Conservation (phyloP, 345 rosid genomes). For the Ceriops decandra region DNA sequence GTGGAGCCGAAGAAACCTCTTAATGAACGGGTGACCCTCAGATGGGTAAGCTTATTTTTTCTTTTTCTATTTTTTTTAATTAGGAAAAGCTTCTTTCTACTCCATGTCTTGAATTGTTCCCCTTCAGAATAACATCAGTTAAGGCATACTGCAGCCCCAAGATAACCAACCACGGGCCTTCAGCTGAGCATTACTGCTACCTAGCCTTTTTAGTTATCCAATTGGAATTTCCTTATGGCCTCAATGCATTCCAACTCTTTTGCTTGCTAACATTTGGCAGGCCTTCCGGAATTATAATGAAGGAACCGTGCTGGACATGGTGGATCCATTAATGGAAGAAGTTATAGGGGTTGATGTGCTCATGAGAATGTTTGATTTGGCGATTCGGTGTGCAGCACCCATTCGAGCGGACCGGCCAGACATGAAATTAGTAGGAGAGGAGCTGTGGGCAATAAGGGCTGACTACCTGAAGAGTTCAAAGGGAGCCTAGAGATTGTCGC, state of each 20-base stretch:
- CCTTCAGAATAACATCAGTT: too few relatives aligned
- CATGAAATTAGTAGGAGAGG: constrained; percentile 78
- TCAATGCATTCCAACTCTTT: neutral
- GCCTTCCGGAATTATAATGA: constrained; percentile 64
- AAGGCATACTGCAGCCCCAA: too few relatives aligned
- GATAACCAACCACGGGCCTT: too few relatives aligned
- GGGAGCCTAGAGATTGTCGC: neutral
- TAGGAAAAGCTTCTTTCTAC: constrained; percentile 20
- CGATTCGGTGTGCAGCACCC: constrained; percentile 89
- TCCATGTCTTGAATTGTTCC: neutral
- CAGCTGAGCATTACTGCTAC: too few relatives aligned
- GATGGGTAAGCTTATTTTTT: constrained; percentile 66
- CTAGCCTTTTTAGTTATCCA: neutral
- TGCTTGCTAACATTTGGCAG: constrained; percentile 32
- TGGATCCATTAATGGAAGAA: constrained; percentile 67
- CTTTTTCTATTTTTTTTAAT: neutral
- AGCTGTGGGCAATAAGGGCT: constrained; percentile 85
- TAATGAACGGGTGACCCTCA: constrained; percentile 70
- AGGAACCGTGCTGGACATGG: constrained; percentile 49
- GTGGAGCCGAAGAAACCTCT: constrained; percentile 57
- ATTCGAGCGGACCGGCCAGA: constrained; percentile 63
- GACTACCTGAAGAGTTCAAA: constrained; percentile 51
- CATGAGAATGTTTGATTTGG: constrained; percentile 60
- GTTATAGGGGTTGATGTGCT: constrained; percentile 44
- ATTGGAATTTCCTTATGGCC: neutral